Base-by-base conservation (phyloP, 176 grass and related monocot genomes). In the Cocos nucifera region DNA sequence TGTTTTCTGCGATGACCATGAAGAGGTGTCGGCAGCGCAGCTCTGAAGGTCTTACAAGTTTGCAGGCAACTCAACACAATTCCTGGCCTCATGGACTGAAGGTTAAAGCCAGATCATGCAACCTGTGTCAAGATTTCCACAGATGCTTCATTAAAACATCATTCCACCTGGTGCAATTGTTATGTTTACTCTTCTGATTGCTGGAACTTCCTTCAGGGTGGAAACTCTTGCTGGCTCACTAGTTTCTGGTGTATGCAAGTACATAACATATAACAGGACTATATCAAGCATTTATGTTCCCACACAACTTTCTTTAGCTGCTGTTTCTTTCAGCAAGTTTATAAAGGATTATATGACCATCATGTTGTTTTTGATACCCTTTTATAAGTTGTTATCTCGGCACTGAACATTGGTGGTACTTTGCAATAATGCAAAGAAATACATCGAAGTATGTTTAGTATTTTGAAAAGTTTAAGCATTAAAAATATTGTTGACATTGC, bases 1-100 rank as follows among this genome's bases (percentile, higher is more conserved):
- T 86, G 90, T 89, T 95, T 73, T 96, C 86, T 15, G 83, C 86
- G 22, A 90, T 90, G 80, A 96, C 80, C 0, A 90, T 90, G 83
- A 73, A 77, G 21, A 90, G 21, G 86, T 72, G 86, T 96, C 3
- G 91, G 91, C 2, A 87, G 77, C 64, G 86, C 91, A 0, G 86
- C 86, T 61, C 62, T 96, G 49, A 39, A 54, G 91, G 86, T 87
- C 22, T 72, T 90, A 74, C 86, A 96, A 75, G 86, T 96, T 50
- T 12, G 86, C 3, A 44, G 83, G 4, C 83, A 96, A 66, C 85
- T 96, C 66, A 70, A 71, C 21, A 24, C 19, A 5, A 90, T 96
- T 51, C 83, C 83, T 4, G 83, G 86, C 7, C 83, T 96, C 3
- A 81, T 81, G 69, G 91, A 96, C 20, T 83, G 86, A 1, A 55